Base-by-base conservation (phyloP, 2,329 filamentous ascomycete genomes). In the Elsinoe arachidis region DNA sequence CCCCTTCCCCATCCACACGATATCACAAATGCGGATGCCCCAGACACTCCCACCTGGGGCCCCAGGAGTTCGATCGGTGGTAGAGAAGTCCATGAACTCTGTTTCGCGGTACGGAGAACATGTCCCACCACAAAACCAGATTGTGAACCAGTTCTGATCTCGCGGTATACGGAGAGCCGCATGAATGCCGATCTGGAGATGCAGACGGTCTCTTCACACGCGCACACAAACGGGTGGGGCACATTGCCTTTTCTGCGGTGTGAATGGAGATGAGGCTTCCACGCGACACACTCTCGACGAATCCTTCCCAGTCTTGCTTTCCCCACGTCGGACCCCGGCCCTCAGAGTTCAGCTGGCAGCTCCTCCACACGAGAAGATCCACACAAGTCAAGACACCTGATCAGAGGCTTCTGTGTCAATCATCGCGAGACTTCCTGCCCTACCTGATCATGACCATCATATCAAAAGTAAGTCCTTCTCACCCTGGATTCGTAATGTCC, bases 31-130 rank as follows among this genome's bases (percentile, higher is more conserved):
- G 49, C 26, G 34, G 49, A 53, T 53, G 26, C 49, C 49, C 49
- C 49, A 53, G 49, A 53, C 38, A 35, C 26, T 53, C 49, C 49
- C 49, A 53, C 49, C 37, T 34, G 49, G 49, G 49, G 49, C 49
- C 49, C 49, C 49, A 53, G 33, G 33, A 17, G 49, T 53, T 53
- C 49, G 49, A 23, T 53, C 33, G 33, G 39, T 53, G 30, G 12
- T 17, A 14, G 12, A n/a, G 4, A 37, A 52, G 14, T 12, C 15
- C 21, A 38, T 33, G 47, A n/a, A 10, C 33, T 38, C 17, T 10
- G 12, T 17, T 17, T 26, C 9, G 12, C 41, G 41, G n/a, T 51
- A 51, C 2, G n/a, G 46, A 30, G 19, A 23, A 14, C 19, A 30
- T 38, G 47, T n/a, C 44, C 44, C 44, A 49, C 44, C 44, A 30